Percentiles rank a stretch among this genome's conserved stretches.
Conservation (phyloP, 805 yeast species). For the Peterozyma xylosa region DNA sequence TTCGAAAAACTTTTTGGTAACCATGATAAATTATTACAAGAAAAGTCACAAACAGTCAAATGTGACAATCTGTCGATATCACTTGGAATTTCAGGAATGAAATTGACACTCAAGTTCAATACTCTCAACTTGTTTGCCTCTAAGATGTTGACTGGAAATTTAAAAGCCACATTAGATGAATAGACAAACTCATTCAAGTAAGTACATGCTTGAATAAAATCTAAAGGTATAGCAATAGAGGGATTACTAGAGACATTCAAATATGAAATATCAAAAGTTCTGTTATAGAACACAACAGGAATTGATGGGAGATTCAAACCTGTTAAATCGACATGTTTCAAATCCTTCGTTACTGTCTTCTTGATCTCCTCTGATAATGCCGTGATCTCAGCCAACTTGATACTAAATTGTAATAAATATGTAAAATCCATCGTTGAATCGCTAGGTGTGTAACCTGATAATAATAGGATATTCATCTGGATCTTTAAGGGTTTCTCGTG, state of each 20-base stretch:
- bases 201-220: conserved; percentile 74
- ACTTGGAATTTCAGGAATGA: conserved; percentile 54
- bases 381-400: conserved; percentile 55
- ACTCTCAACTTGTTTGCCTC: conserved; percentile 61
- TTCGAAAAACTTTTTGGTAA: conserved; percentile 58
- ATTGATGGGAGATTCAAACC: conserved; percentile 74
- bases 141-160: conserved; percentile 66
- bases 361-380: conserved; percentile 65
- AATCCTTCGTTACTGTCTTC: conserved; percentile 54
- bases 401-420: conserved; percentile 72
- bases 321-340: conserved; percentile 65
- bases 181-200: conserved; percentile 62
- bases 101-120: conserved; percentile 73
- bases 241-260: conserved; percentile 85
- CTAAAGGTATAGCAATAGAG: conserved; percentile 73
- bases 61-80: conserved; percentile 45
- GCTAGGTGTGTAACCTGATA: conserved; percentile 74
- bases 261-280: conserved; percentile 71
- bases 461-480: conserved; percentile 62
- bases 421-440: conserved; percentile 86
- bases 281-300: conserved; percentile 75
- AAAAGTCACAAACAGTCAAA: conserved; percentile 54
- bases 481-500: conserved; percentile 72
- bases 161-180: conserved; percentile 64
- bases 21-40: conserved; percentile 62